Conservation (phyloP, 192 early-diverging fungal species). For the Backusella mclennaniae region DNA sequence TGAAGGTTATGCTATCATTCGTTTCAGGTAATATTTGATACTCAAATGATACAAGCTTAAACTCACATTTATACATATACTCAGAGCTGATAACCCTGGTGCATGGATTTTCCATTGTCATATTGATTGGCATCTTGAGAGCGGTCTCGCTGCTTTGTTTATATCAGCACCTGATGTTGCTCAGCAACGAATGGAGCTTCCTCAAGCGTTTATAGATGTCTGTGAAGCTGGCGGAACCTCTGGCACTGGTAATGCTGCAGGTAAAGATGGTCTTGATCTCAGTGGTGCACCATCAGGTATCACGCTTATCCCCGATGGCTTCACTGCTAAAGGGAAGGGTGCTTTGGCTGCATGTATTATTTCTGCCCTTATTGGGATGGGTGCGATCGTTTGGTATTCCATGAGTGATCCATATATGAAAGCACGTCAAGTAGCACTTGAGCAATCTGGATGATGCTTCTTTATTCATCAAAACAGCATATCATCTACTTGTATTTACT, state of each 20-base stretch:
- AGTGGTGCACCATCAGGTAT: slow-evolving; percentile 53
- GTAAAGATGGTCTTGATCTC: slow-evolving; percentile 66
- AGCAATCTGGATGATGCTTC: neutral
- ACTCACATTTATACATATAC: neutral
- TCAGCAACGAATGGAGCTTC: slow-evolving; percentile 51
- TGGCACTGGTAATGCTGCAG: slow-evolving; percentile 71
- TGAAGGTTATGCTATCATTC: slow-evolving; percentile 65
- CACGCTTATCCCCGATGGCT: slow-evolving; percentile 49
- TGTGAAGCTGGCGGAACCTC: slow-evolving; percentile 60
- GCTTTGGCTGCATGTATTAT: slow-evolving; percentile 71
- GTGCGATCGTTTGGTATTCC: slow-evolving; percentile 76
- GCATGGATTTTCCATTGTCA: slow-evolving; percentile 89
- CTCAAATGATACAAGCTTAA: neutral
- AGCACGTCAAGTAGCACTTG: neutral
- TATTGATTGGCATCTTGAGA: slow-evolving; percentile 72
- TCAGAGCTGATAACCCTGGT: slow-evolving; percentile 75
- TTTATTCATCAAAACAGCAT: neutral
- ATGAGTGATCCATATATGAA: slow-evolving; percentile 16
- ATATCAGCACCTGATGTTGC: slow-evolving; percentile 72
- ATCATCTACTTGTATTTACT: neutral
- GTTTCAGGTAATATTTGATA: slow-evolving; percentile 43
- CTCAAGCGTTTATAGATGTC: slow-evolving; percentile 56
- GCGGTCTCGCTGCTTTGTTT: slow-evolving; percentile 69
- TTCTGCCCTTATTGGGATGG: slow-evolving; percentile 71
- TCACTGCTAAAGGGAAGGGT: slow-evolving; percentile 67